Conservation (phyloP, 116 monocot species). For the Cymodocea nodosa region DNA sequence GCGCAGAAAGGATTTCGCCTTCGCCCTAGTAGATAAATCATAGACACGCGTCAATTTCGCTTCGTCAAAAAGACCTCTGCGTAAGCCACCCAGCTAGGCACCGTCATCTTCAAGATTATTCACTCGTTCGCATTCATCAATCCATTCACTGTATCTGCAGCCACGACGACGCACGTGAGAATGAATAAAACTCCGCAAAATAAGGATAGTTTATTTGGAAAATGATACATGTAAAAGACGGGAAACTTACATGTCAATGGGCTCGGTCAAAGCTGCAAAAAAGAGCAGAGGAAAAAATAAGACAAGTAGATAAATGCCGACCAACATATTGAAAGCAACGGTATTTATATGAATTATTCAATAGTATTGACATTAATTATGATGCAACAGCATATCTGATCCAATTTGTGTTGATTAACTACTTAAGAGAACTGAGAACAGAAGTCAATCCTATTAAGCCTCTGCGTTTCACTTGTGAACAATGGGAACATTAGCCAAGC, state of each 20-base stretch:
- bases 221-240: background rate
- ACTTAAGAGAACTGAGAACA: no score
- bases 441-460: no score
- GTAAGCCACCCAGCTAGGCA: background rate
- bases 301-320: background rate
- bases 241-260: constrained; percentile 74
- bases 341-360: background rate
- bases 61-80: no score
- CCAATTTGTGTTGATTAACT: no score
- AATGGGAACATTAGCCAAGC: no score
- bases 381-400: no score
- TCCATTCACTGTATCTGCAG: constrained; percentile 96
- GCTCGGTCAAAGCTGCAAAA: constrained; percentile 65
- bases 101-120: constrained; percentile 70
- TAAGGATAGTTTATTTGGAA: background rate
- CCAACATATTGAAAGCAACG: background rate
- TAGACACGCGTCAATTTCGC: no score
- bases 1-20: no score
- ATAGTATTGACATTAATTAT: no score
- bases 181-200: background rate
- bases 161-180: background rate
- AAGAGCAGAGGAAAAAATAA: constrained; percentile 3
- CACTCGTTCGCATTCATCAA: constrained; percentile 87
- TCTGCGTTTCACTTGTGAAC: no score
- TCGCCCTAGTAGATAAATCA: no score